A percentile compares a stretch with the other conserved stretches of the same genome.
These are phyloP conservation scores for Cladobotryum protrusum DNA, from an alignment of 2,329 filamentous ascomycete genomes.

Conservation along the genomic window DNA sequence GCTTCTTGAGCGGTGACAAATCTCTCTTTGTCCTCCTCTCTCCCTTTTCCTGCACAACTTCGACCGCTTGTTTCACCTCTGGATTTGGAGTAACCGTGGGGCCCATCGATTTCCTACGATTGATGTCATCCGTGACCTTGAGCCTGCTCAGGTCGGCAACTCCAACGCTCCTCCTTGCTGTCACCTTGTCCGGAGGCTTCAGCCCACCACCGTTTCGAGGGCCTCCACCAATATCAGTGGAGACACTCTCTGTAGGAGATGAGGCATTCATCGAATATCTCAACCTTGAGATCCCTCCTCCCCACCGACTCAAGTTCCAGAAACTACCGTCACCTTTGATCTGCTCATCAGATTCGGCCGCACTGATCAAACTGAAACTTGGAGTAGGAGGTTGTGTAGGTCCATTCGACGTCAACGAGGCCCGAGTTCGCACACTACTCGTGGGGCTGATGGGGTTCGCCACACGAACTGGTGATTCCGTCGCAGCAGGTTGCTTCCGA, in stretches of 20 bases:
- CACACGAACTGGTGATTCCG: constrained; percentile 20
- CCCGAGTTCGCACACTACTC: constrained; percentile 23
- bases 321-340: constrained; percentile 42
- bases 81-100: constrained; percentile 15
- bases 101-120: constrained; percentile 26
- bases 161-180: constrained; percentile 26
- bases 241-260: constrained; percentile 13
- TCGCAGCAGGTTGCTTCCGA: constrained; percentile 36
- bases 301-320: constrained; percentile 54
- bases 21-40: constrained; percentile 8
- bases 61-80: not conserved
- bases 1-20: constrained; percentile 21
- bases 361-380: constrained; percentile 45
- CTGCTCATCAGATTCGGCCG: constrained; percentile 28
- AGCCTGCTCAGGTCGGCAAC: constrained; percentile 21
- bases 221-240: constrained; percentile 25
- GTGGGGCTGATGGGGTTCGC: constrained; percentile 34
- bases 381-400: constrained; percentile 43
- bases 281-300: constrained; percentile 32
- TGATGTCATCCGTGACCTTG: constrained; percentile 19
- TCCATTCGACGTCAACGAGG: constrained; percentile 19
- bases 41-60: not conserved
- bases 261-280: constrained; percentile 23
- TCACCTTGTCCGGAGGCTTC: constrained; percentile 28
- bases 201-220: constrained; percentile 23